These are phyloP conservation scores for Fusarium humuli DNA, from an alignment of 2,329 filamentous ascomycete genomes.

Conservation along the genomic window DNA sequence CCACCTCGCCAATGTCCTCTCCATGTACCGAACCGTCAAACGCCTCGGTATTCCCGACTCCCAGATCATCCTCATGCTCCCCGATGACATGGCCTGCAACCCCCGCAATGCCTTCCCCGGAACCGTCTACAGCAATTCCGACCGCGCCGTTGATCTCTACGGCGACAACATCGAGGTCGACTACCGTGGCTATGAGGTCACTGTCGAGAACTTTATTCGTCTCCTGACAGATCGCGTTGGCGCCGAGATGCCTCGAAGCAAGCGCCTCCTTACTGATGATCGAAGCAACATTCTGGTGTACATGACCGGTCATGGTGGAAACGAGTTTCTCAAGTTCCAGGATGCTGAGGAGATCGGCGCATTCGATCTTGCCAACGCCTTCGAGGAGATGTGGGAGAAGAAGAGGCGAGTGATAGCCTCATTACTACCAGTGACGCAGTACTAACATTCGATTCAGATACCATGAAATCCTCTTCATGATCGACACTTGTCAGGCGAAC, in stretches of 20 bases:
- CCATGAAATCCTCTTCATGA: constrained; percentile 99
- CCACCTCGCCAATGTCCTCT: constrained; percentile 96
- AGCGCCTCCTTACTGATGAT: constrained; percentile 92
- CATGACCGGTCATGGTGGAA: constrained; percentile 98
- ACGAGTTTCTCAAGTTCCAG: constrained; percentile 98
- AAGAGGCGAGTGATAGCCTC: constrained; percentile 71
- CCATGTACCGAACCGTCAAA: constrained; percentile 97
- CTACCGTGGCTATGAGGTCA: constrained; percentile 97
- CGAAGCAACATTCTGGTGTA: constrained; percentile 97
- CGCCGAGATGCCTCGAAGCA: constrained; percentile 93
- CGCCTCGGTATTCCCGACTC: constrained; percentile 97
- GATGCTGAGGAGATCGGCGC: constrained; percentile 97
- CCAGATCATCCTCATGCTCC: constrained; percentile 99
- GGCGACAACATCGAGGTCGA: constrained; percentile 99
- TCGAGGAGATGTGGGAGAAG: constrained; percentile 99
- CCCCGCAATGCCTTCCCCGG: constrained; percentile 97
- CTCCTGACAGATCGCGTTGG: constrained; percentile 93
- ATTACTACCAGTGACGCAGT: constrained; percentile 31
- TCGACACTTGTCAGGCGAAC: constrained; percentile 99
- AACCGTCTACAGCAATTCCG: constrained; percentile 98
- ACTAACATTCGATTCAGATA: constrained; percentile 66
- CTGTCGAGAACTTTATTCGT: constrained; percentile 98
- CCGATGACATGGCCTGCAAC: constrained; percentile 99
- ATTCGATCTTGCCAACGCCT: constrained; percentile 95
- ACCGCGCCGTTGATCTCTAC: constrained; percentile 94